Conservation (phyloP, 345 rosid genomes). For the Acer negundo region DNA sequence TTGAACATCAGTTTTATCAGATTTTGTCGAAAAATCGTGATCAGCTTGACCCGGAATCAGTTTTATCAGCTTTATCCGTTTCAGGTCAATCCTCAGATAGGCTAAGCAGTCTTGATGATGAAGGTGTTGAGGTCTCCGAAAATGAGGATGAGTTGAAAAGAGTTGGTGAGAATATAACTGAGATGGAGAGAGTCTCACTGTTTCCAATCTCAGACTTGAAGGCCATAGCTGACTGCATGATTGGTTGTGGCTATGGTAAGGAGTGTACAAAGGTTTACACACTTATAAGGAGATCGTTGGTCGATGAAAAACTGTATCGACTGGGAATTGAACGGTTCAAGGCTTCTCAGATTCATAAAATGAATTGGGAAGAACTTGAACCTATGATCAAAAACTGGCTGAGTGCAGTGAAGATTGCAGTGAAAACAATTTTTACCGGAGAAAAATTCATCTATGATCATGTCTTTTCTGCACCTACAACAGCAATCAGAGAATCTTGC, state of each 20-base stretch:
- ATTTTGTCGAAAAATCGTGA: conserved; percentile 43
- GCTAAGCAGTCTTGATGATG: conserved; percentile 31
- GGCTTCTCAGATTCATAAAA: conserved; percentile 50
- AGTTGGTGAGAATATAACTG: conserved; percentile 37
- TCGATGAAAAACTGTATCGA: conserved; percentile 62
- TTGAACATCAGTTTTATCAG: conserved; percentile 55
- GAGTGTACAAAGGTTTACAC: conserved; percentile 69
- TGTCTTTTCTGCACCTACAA: conserved; percentile 54
- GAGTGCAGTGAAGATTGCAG: conserved; percentile 55
- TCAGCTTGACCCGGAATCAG: conserved; percentile 52
- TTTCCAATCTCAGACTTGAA: conserved; percentile 61
- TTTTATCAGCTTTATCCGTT: conserved; percentile 10
- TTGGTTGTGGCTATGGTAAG: conserved; percentile 67
- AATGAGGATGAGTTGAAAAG: conserved; percentile 38
- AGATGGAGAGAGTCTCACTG: conserved; percentile 41
- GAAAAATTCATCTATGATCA: conserved; percentile 72
- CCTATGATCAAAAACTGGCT: conserved; percentile 66
- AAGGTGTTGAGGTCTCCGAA: conserved; percentile 16
- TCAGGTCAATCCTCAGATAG: conserved; percentile 50
- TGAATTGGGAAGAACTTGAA: conserved; percentile 58
- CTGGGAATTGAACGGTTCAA: conserved; percentile 57
- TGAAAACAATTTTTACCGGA: conserved; percentile 57
- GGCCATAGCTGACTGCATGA: conserved; percentile 77
- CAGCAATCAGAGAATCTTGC: conserved; percentile 59
- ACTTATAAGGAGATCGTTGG: conserved; percentile 55